Base-by-base conservation (phyloP, 106 monocot species). In the Platanthera guangdongensis region DNA sequence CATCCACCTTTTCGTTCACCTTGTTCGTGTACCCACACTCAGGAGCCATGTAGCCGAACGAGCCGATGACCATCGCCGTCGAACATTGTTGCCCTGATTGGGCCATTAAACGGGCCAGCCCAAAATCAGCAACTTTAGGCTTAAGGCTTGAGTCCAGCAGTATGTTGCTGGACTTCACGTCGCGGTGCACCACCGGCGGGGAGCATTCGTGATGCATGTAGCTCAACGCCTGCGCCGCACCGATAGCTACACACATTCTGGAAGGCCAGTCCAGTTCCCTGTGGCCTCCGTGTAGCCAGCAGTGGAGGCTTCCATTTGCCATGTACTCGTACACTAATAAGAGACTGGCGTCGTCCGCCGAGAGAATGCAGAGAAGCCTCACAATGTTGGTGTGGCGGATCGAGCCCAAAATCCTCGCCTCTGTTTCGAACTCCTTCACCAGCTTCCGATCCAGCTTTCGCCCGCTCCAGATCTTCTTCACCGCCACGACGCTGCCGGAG, bases 91-190 rank as follows among this genome's bases (percentile, higher is more conserved):
- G 74, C 0, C 84, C 86, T 5, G 79, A 22, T 60, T 32, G 28
- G 10, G 32, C 77, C 47, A 92, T 74, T 53, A 92, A 84, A 63
- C 85, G 75, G 11, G 95, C 92, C 3, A 95, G 74, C 1, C 96
- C 96, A 25, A 97, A 97, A 77, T 97, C 96, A 0, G 94, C 96
- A 9, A 97, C 78, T 80, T 73, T 82, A 1, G 91, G 84, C 9
- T 76, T 48, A 68, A 94, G 89, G 54, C 85, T 88, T 0, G 79
- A 54, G 62, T 93, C 93, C 60, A 94, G 73, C 39, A 94, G 78
- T 32, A 97, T 91, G 65, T 97, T 97, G 22, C 94, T 94, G 25
- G 89, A 87, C 87, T 91, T 97, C 12, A 93, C 82, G 74, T 97
- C 96, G 9, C 94, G 80, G 51, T 97, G 96, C 4, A 97, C 73